Conservation (phyloP, 2,329 filamentous ascomycete genomes). For the Pseudocercospora macadamiae region DNA sequence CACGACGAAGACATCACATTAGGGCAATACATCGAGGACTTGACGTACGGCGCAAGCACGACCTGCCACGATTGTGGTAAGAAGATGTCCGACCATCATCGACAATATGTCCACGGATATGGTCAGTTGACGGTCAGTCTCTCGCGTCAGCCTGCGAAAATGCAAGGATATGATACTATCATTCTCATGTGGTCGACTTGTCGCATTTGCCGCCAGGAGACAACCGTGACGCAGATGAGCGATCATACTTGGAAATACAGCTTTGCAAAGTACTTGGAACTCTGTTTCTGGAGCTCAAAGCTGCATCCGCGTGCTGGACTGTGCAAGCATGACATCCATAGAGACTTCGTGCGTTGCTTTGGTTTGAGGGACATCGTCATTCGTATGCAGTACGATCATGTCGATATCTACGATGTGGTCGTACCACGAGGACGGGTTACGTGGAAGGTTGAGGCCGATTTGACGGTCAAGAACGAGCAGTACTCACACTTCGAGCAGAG, state of each 20-base stretch:
- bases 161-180: constrained; percentile 68
- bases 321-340: constrained; percentile 90
- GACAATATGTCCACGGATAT: constrained; percentile 95
- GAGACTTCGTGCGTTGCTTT: constrained; percentile 91
- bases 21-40: constrained; percentile 91
- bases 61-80: constrained; percentile 83
- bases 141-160: constrained; percentile 70
- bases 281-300: constrained; percentile 92
- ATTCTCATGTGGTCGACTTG: constrained; percentile 99
- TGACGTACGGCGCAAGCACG: constrained; percentile 76
- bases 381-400: constrained; percentile 87
- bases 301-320: constrained; percentile 72
- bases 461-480: constrained; percentile 90
- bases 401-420: constrained; percentile 91
- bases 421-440: constrained; percentile 88
- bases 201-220: constrained; percentile 88
- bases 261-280: constrained; percentile 95
- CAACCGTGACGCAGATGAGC: constrained; percentile 87
- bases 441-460: constrained; percentile 96
- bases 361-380: constrained; percentile 83
- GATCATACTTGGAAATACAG: constrained; percentile 97
- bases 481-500: constrained; percentile 80
- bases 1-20: constrained; percentile 85
- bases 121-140: constrained; percentile 91
- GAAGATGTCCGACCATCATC: constrained; percentile 88